Evolutionary conservation across 805 yeast species (phyloP), one percentile per base, ranked within the genome.

Genomic region (Barnettozyma californica): DNA sequence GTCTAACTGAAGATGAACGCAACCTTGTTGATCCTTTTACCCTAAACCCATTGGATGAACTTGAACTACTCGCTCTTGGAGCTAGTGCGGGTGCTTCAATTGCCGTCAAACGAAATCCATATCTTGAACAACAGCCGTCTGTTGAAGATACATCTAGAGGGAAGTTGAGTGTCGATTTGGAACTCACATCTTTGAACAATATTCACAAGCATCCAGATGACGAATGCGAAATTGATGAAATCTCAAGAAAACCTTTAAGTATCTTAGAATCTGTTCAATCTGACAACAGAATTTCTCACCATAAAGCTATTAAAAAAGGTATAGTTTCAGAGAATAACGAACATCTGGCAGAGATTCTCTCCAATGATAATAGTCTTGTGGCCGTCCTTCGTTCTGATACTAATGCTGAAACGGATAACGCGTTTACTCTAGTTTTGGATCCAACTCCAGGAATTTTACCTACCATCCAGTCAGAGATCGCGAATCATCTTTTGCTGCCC

Each of bases 11-110:
- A 14, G 5, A 35, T 11, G 46, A 41, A 5, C 31, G 33, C 5
- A 34, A 38, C 2, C 29, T 41, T n/a, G 10, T 47, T 3, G 53
- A 41, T 10, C 53, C 50, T 1, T 55, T 53, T 42, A 51, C 53
- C 1, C 48, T 56, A 39, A 56, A 54, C 33, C 49, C 54, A 3
- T 40, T 48, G 1, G 41, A 50, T 23, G 53, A 51, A 31, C 26
- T 55, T 34, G 54, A 49, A 23, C 10, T 46, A 23, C 6, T 35
- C 8, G 36, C 47, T 6, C 29, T 25, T 2, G 11, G 33, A 9
- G 45, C 18, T 2, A 20, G 20, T 5, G 4, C 38, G 4, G 44
- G 31, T 21, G 13, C 43, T 8, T 43, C 50, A 9, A 21, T 49
- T 9, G 33, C 44, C 13, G 19, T 49, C 20, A 43, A 33, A n/a